Conservation (phyloP, 2,329 filamentous ascomycete species). For the Diaporthe eres region DNA sequence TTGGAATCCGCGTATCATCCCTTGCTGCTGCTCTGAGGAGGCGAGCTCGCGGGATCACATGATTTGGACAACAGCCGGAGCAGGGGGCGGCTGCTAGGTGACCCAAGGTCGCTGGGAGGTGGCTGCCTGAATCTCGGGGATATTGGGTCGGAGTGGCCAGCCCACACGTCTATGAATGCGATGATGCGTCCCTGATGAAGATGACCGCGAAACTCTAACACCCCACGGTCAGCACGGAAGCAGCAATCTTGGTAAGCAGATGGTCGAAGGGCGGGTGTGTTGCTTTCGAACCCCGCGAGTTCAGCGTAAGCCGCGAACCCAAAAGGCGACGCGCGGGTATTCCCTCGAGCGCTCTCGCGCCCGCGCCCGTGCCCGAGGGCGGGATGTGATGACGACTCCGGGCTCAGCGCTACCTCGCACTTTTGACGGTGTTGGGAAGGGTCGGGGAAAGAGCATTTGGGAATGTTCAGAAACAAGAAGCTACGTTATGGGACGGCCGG, state of each 20-base stretch:
- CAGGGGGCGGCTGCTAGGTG: neutral
- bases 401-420: neutral
- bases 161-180: neutral
- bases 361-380: neutral
- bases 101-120: slow-evolving; percentile 1
- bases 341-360: neutral
- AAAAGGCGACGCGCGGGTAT: neutral
- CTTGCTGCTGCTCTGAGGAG: too few relatives aligned
- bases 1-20: neutral
- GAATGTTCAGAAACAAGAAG: neutral
- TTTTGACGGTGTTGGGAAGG: neutral
- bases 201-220: neutral
- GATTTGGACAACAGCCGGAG: neutral
- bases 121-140: slow-evolving; percentile 15
- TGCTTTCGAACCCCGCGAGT: neutral
- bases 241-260: neutral
- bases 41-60: slow-evolving; percentile 18
- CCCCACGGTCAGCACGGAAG: slow-evolving; percentile 13
- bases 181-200: neutral
- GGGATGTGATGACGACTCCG: neutral
- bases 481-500: neutral
- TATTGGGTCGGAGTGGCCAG: neutral
- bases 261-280: neutral
- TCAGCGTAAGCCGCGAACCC: slow-evolving; percentile 8
- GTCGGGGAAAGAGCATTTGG: neutral